A percentile compares a stretch with the other conserved stretches of the same genome.
Evolutionary conservation across 345 rosid genomes (phyloP).

Genomic region (Gossypium arboreum): DNA sequence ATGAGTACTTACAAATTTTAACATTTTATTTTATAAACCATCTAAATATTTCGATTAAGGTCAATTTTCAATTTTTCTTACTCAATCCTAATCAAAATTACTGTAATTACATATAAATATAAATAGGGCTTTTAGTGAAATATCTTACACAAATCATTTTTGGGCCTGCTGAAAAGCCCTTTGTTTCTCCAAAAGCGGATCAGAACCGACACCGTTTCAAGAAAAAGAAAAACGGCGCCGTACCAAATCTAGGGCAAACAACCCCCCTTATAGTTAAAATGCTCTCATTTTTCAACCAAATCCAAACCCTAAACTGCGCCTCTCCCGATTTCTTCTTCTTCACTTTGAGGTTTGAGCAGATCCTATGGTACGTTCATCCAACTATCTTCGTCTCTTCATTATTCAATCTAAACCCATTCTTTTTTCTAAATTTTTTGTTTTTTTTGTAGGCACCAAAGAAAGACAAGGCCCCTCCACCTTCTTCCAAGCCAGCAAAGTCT

Average conservation of each 20-base stretch:
- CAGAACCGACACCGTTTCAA: not conserved
- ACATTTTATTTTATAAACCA: too few species aligned
- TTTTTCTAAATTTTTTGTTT: not conserved
- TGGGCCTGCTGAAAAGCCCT: not conserved
- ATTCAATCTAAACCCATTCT: not conserved
- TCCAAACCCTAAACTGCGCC: not conserved
- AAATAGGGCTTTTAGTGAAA: too few species aligned
- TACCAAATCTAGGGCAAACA: not conserved
- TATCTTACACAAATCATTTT: not conserved
- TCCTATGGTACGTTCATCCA: conserved; percentile 3
- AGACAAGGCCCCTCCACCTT: conserved; percentile 71
- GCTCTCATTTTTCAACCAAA: not conserved
- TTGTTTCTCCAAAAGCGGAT: not conserved
- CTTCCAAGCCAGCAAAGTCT: conserved; percentile 74
- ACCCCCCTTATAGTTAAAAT: not conserved
- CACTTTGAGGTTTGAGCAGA: not conserved
- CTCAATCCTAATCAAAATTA: too few species aligned
- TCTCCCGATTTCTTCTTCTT: not conserved
- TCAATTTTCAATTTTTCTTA: too few species aligned
- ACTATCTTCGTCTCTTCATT: not conserved
- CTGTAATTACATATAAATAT: too few species aligned
- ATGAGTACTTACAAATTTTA: too few species aligned
- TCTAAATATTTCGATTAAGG: too few species aligned
- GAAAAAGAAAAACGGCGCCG: not conserved
- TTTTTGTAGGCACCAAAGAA: conserved; percentile 63